Percentiles rank a stretch among this genome's conserved stretches.
phyloP scores from a whole-genome alignment of 2,329 filamentous ascomycete genomes.

The Calonectria leucothoes region DNA sequence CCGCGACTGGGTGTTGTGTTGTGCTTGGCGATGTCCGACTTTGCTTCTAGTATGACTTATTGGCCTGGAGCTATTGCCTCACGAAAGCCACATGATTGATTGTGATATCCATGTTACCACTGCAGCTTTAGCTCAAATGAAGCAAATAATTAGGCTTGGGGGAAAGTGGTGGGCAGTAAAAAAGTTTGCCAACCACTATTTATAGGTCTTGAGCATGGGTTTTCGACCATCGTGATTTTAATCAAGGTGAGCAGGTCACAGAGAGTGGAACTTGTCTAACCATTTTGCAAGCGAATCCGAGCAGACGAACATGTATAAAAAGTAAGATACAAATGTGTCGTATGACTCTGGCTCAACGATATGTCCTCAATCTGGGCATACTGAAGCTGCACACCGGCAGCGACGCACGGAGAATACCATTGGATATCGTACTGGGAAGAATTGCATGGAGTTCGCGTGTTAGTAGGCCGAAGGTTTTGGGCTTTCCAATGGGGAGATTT shows the following conservation, averaged over 20 bases:
- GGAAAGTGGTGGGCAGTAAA: too few relatives aligned
- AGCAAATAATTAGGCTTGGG: too few relatives aligned
- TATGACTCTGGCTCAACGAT: not conserved
- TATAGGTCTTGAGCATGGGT: not conserved
- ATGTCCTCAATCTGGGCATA: not conserved
- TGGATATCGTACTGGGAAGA: too few relatives aligned
- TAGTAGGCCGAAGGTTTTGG: too few relatives aligned
- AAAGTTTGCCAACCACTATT: too few relatives aligned
- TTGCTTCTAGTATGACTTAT: too few relatives aligned
- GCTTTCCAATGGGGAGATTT: too few relatives aligned
- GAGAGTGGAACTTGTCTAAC: not conserved
- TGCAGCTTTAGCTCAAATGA: not conserved
- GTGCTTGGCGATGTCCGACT: not conserved
- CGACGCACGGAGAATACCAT: too few relatives aligned
- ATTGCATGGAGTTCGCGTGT: too few relatives aligned
- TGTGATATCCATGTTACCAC: not conserved
- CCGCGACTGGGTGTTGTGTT: not conserved
- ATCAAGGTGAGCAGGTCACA: not conserved
- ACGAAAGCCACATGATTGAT: too few relatives aligned
- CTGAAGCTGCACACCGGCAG: not conserved
- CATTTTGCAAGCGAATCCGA: not conserved
- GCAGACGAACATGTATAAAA: not conserved
- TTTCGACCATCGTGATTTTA: not conserved
- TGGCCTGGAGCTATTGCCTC: too few relatives aligned
- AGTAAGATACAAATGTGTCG: not conserved